A percentile compares a stretch with the other conserved stretches of the same genome.
phyloP scores from a whole-genome alignment of 2,329 filamentous ascomycete genomes.

The Lachnellula arida region DNA sequence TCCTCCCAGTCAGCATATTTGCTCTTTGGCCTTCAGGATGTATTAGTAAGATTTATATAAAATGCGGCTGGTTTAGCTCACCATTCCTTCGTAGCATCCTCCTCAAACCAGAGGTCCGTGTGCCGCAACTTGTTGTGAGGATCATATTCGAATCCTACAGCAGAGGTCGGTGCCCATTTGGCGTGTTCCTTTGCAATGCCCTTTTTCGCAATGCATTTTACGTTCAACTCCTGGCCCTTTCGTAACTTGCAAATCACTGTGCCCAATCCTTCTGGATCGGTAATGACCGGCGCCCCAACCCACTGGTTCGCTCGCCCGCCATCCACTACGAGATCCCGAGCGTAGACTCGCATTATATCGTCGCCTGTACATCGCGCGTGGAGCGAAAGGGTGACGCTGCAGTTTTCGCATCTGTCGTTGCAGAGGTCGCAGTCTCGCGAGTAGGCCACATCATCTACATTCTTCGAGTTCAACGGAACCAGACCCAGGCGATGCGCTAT shows the following conservation, averaged over 20 bases:
- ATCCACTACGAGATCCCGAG: conserved; percentile 75
- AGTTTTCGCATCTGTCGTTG: conserved; percentile 90
- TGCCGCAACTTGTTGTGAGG: conserved; percentile 94
- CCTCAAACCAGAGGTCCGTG: conserved; percentile 92
- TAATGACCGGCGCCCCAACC: conserved; percentile 78
- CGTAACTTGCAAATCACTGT: conserved; percentile 86
- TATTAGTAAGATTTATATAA: conserved; percentile 2
- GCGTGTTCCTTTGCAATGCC: conserved; percentile 98
- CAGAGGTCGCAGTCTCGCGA: conserved; percentile 87
- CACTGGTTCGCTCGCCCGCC: conserved; percentile 65
- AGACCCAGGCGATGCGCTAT: conserved; percentile 88
- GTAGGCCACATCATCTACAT: conserved; percentile 78
- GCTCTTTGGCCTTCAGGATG: conserved; percentile 64
- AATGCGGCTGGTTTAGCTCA: conserved; percentile 40
- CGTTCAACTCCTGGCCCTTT: conserved; percentile 81
- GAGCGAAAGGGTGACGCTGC: conserved; percentile 78
- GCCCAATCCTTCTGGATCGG: conserved; percentile 75
- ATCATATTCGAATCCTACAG: conserved; percentile 96
- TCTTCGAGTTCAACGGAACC: conserved; percentile 79
- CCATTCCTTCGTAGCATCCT: conserved; percentile 79
- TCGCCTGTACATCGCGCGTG: conserved; percentile 82
- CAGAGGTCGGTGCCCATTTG: conserved; percentile 92
- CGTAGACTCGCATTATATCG: conserved; percentile 90
- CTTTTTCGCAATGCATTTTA: conserved; percentile 94
- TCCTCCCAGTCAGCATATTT: conserved; percentile 78